A percentile compares a stretch with the other conserved stretches of the same genome.
Conservation (phyloP, 306 rosid genomes). For the Hylodesmum podocarpum region DNA sequence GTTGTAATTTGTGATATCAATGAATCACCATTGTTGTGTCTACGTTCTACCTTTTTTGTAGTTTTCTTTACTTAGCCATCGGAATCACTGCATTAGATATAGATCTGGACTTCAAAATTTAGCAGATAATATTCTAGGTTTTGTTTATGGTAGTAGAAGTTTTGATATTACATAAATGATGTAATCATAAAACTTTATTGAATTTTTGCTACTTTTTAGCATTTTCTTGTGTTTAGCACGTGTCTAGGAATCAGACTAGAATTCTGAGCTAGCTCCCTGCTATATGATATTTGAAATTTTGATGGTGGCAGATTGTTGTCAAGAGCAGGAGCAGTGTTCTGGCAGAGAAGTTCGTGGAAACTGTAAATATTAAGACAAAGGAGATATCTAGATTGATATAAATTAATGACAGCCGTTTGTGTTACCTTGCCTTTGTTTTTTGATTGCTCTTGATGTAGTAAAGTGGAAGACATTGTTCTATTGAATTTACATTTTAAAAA, state of each 20-base stretch:
- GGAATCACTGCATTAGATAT: neutral
- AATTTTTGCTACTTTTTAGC: neutral
- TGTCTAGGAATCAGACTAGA: neutral
- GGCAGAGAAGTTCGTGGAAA: conserved; percentile 18
- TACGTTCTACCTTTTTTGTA: neutral
- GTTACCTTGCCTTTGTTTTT: conserved; percentile 20
- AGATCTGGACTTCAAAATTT: neutral
- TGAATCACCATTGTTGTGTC: neutral
- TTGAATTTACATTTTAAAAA: neutral
- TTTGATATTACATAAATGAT: neutral
- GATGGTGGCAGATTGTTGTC: conserved; percentile 43
- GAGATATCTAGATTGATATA: conserved; percentile 34
- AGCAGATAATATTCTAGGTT: neutral
- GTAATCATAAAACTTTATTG: neutral
- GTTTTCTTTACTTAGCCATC: neutral
- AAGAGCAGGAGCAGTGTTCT: conserved; percentile 17
- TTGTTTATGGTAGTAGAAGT: neutral
- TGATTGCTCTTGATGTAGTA: conserved; percentile 34
- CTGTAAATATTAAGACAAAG: conserved; percentile 47
- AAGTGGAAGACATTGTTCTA: conserved; percentile 28
- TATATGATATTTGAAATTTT: neutral
- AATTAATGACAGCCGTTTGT: conserved; percentile 30
- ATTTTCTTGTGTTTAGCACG: neutral
- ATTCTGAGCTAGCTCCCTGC: neutral
- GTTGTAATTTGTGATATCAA: conserved; percentile 11